Evolutionary conservation across 148 eudicot species (phyloP), one percentile per base, ranked within the genome.

Genomic region (Vaccinium myrtillus): DNA sequence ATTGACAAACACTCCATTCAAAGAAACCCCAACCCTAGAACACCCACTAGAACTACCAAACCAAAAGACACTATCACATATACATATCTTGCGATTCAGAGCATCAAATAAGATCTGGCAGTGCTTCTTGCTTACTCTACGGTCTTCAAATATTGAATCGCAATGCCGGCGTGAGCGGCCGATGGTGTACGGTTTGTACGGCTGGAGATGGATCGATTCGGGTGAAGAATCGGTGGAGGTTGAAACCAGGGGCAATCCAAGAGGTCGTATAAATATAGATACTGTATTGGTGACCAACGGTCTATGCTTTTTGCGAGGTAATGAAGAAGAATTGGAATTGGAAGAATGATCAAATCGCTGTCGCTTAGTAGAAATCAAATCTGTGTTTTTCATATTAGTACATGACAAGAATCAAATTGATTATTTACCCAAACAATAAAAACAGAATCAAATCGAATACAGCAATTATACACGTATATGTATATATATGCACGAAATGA

Each of bases 1-100:
- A 87, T 95, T 94, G 53, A 95, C 91, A 91, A 90, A 93, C 78
- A 93, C 88, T 51, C 98, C 98, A 85, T 94, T 95, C 84, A 89
- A 58, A 14, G 98, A 91, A 87, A 86, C 94, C 90, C 83, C 92
- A 85, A 81, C 88, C 79, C 84, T 86, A 85, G 82, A 90, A 87
- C 81, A 53, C 84, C 65, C 84, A 84, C 21, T 84, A 84, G 15
- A 2, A 82, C 63, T 19, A 15, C 70, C 55, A 79, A 71, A 54
- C 69, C 85, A 86, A 80, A 87, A 87, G 12, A 87, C 85, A 3
- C 98, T 95, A 92, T 94, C 95, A 81, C 87, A 86, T 75, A 94
- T 79, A 82, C 84, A 89, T 51, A 95, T 76, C 86, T 89, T 95
- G 71, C 88, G 87, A 82, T 81, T 56, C 63, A 77, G 78, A 36